Base-by-base conservation (phyloP, 257 asterid species). In the Fraxinus cuspidata region DNA sequence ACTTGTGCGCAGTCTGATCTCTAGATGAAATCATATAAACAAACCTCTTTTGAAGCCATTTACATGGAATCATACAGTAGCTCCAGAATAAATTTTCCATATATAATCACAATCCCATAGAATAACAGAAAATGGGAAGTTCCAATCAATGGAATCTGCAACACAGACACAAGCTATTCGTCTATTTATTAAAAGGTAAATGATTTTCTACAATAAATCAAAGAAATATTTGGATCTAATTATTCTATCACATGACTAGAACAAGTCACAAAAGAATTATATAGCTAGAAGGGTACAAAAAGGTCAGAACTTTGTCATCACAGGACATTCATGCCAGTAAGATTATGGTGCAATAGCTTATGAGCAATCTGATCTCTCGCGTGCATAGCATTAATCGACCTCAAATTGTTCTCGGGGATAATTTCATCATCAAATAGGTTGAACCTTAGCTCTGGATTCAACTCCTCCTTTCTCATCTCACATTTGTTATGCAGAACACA, bases 401-500 rank as follows among this genome's bases (percentile, higher is more conserved):
- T 74, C 77, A 77, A 84, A 16, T 32, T 19, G 3, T 81, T 86
- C 58, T 84, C 87, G 0, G 87, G 78, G 0, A 75, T 9, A 68
- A 81, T 34, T 83, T 79, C 85, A 74, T 86, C 89, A 44, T 86
- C 89, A 40, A 86, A 81, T 7, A 81, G 12, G 10, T 81, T 81
- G 19, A 81, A 79, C 44, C 71, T 74, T 74, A 84, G 18, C 12
- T 82, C 86, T 7, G 68, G 35, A 25, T 73, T 23, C 83, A 86
- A 63, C 0, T 68, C 83, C 73, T 87, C 90, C 5, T 77, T 77
- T 74, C 87, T 83, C 85, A 83, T 81, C 80, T 86, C 85, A 32
- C 89, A 85, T 23, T 84, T 76, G 18, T 87, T 87, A 64, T 87
- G 88, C 87, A 87, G 27, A 9, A 87, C 88, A 35, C 88, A 87